Evolutionary conservation across 2,329 filamentous ascomycete species (phyloP), one percentile per base, ranked within the genome.

Genomic region (Pyrenophora tritici-repentis): DNA sequence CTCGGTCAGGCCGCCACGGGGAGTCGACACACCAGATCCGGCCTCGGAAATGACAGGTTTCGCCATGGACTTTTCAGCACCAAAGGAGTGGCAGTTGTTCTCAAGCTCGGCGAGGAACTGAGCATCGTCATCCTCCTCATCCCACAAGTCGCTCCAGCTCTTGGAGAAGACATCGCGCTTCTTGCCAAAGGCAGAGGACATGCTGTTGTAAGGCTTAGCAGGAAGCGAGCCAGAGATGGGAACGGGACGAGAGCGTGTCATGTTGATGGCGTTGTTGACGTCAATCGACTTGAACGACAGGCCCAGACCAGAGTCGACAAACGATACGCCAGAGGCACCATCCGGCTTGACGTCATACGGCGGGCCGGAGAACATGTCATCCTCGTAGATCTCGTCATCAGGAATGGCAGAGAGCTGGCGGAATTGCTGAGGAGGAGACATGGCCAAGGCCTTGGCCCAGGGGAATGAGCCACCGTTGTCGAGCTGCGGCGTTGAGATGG

Each of bases 71-170:
- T 70, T 73, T 42, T 67, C 59, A 46, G 46, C 61, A 34, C 52
- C 58, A 42, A 64, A 59, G 16, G 65, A 64, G 24, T 87, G 83
- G 58, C 82, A 83, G 53, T 77, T 76, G 55, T 81, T 81, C 67
- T 87, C 84, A 31, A 81, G 79, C 62, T 89, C 84, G 56, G 88
- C 68, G 14, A 71, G 56, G 46, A 66, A 68, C 42, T 67, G 86
- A 44, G 60, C 60, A 58, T 89, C 86, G 67, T 94, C 91, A 46
- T 97, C 93, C 71, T 97, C 93, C 73, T 97, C 93, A 52, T 97
- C 93, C 88, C 91, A 97, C 73, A 97, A 86, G 73, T 99, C 94
- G 68, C 92, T 96, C 94, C 94, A 99, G 80, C 94, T 97, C 87
- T 97, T 97, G 49, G 94, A 96, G 40, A 95, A 90, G 40, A 83